Percentiles rank a stretch among this genome's conserved stretches.
phyloP scores from a whole-genome alignment of 768 basidiomycete genomes.

The Kwoniella sp. region DNA sequence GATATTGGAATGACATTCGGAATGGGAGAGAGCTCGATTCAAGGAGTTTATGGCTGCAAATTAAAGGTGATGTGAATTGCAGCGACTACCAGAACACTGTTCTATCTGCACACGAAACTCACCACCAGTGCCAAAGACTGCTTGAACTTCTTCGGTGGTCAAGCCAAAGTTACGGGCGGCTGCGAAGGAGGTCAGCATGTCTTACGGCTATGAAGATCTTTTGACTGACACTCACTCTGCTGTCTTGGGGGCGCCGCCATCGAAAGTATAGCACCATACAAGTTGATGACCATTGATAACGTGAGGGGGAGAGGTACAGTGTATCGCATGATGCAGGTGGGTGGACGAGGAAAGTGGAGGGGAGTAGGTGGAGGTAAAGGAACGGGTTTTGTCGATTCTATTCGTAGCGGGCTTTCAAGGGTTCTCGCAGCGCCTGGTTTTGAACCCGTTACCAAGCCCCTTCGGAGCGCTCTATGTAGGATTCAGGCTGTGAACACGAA shows the following conservation, averaged over 20 bases:
- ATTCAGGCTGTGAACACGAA: no score
- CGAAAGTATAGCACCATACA: neutral
- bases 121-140: neutral
- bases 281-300: neutral
- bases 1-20: conserved; percentile 32
- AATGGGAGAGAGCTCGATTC: conserved; percentile 12
- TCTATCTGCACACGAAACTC: neutral
- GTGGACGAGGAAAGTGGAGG: neutral
- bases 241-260: neutral
- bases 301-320: neutral
- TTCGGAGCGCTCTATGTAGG: no score
- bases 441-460: no score
- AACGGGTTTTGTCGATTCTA: neutral
- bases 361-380: neutral
- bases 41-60: conserved; percentile 7
- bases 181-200: neutral
- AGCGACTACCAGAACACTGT: no score
- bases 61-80: neutral
- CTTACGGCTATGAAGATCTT: neutral
- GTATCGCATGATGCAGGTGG: neutral
- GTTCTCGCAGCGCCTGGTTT: no score
- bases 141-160: neutral
- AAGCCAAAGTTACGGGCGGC: neutral
- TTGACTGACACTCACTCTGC: neutral
- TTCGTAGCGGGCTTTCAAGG: no score